A percentile compares a stretch with the other conserved stretches of the same genome.
These are phyloP conservation scores for Chamaecrista fasciculata DNA, from an alignment of 306 rosid species.

Conservation along the genomic window DNA sequence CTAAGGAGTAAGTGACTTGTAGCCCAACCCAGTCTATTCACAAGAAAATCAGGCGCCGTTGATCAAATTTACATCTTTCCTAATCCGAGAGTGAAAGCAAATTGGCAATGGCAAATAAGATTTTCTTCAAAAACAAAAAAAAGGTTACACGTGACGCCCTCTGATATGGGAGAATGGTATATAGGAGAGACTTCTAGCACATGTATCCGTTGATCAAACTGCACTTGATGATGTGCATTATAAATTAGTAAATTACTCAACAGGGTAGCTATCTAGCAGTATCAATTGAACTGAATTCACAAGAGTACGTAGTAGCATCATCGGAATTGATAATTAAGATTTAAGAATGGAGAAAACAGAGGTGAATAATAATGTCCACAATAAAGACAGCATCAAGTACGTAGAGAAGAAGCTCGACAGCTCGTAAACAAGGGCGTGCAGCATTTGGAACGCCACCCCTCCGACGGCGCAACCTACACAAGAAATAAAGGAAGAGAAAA, in stretches of 20 bases:
- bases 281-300: too few relatives aligned
- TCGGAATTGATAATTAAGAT: too few relatives aligned
- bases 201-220: conserved; percentile 21
- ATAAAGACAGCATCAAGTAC: conserved; percentile 53
- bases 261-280: too few relatives aligned
- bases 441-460: conserved; percentile 71
- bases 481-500: too few relatives aligned
- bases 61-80: background rate
- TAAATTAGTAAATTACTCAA: too few relatives aligned
- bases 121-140: too few relatives aligned
- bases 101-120: too few relatives aligned
- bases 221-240: too few relatives aligned
- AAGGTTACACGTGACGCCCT: conserved; percentile 21
- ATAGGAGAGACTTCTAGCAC: conserved; percentile 18
- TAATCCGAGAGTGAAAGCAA: background rate
- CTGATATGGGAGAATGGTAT: fast-evolving
- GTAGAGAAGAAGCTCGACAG: conserved; percentile 74
- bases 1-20: too few relatives aligned
- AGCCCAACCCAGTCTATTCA: background rate
- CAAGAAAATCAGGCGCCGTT: too few relatives aligned
- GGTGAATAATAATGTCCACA: conserved; percentile 37
- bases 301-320: background rate
- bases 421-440: conserved; percentile 58
- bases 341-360: too few relatives aligned
- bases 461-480: too few relatives aligned